Evolutionary conservation across 2,329 filamentous ascomycete genomes (phyloP).

Genomic region (Exophiala bonariae): DNA sequence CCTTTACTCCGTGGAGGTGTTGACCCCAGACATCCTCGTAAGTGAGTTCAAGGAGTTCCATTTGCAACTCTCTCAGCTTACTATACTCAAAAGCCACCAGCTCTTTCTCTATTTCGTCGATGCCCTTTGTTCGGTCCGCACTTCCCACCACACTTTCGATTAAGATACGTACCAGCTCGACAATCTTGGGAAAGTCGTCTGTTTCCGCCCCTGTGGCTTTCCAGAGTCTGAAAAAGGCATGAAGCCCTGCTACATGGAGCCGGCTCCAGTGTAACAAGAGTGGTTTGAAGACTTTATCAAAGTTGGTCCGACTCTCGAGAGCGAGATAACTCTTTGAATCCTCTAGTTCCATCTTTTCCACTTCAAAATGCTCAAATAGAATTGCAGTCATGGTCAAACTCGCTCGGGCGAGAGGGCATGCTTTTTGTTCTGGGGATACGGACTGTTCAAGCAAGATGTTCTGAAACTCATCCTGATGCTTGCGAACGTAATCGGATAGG

Average conservation of each 20-base stretch:
- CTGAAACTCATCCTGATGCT: conserved; percentile 88
- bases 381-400: conserved; percentile 85
- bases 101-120: conserved; percentile 86
- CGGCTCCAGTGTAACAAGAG: conserved; percentile 90
- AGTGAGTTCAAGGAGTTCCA: conserved; percentile 85
- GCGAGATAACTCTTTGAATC: conserved; percentile 74
- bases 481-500: conserved; percentile 86
- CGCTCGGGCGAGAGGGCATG: conserved; percentile 84
- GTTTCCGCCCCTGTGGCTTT: conserved; percentile 80
- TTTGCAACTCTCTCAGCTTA: conserved; percentile 80
- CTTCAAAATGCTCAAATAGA: conserved; percentile 92
- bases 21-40: conserved; percentile 95
- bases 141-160: conserved; percentile 86
- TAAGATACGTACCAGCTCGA: conserved; percentile 85
- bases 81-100: conserved; percentile 78
- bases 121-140: conserved; percentile 76
- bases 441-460: conserved; percentile 90
- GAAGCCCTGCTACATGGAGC: conserved; percentile 79
- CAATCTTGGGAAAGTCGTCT: conserved; percentile 92
- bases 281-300: conserved; percentile 84
- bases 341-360: conserved; percentile 78
- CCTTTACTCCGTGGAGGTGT: conserved; percentile 84
- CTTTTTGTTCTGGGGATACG: conserved; percentile 65
- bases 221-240: conserved; percentile 90
- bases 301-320: conserved; percentile 71